These are phyloP conservation scores for Ormosia semicastrata DNA, from an alignment of 306 rosid species.

Conservation along the genomic window DNA sequence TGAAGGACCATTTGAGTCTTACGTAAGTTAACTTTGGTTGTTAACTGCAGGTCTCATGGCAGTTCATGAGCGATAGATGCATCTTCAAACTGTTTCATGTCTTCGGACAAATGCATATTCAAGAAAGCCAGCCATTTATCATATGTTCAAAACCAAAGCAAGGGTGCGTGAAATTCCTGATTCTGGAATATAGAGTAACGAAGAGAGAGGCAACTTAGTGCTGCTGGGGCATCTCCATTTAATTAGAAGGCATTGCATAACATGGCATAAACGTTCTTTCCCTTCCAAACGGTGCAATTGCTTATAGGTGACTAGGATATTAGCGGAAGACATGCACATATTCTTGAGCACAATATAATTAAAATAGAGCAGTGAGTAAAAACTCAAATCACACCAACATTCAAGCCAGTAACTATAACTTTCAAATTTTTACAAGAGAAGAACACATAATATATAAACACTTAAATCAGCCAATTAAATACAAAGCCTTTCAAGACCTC, in stretches of 20 bases:
- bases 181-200: neutral
- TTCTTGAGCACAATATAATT: neutral
- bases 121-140: neutral
- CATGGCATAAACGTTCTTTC: neutral
- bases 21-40: no score
- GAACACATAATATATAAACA: neutral
- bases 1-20: no score
- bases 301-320: neutral
- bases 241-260: neutral
- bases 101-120: neutral
- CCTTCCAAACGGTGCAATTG: neutral
- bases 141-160: neutral
- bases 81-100: neutral
- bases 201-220: neutral
- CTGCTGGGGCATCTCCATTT: neutral
- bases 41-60: no score
- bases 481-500: slow-evolving; percentile 2
- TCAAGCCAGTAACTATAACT: neutral
- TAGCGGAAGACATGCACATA: neutral
- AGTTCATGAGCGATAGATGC: no score
- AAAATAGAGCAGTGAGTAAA: neutral
- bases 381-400: neutral
- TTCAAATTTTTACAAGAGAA: neutral
- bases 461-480: slow-evolving; percentile 10
- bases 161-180: neutral